Base-by-base conservation (phyloP, 306 rosid species). In the Ammopiptanthus mongolicus region DNA sequence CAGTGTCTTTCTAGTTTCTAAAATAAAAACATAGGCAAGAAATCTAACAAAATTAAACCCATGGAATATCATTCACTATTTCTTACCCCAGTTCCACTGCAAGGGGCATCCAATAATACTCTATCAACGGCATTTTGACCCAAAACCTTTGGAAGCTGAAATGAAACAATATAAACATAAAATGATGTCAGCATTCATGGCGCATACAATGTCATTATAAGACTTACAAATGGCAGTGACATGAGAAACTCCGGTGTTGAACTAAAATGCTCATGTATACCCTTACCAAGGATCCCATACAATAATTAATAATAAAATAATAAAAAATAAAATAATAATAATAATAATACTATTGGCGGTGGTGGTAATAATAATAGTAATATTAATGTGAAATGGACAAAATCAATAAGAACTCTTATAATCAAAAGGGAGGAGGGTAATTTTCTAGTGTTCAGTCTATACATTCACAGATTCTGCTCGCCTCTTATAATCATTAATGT, bases 41-140 rank as follows among this genome's bases (percentile, higher is more conserved):
- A 72, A 62, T 25, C 68, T 46, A 36, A 3, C 15, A 0, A 66
- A 42, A 44, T 21, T 55, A 15, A 65, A 39, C 68, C 28, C 9
- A 48, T 8, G 12, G 50, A 47, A 33, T 50, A 41, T 61, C 12
- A 10, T 47, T 63, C 48, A 48, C 29, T 64, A 61, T 19, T 74
- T 56, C 96, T 77, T 84, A 95, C 99, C 91, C 99, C 97, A 29
- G 97, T 92, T 65, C 99, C 99, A 84, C 99, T 95, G 91, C 99
- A 95, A 81, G 99, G 99, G 44, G 99, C 99, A 86, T 95, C 99
- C 82, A 95, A 78, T 42, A 95, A 78, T 42, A 95, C 97, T 79
- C 99, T 86, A 80, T 95, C 97, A 31, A 87, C 89, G 1, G 85
- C 25, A 75, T 95, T 92, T 70, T 81, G 70, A 71, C 99, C 97